A percentile compares a stretch with the other conserved stretches of the same genome.
These are phyloP conservation scores for Aspergillus hortae DNA, from an alignment of 2,329 filamentous ascomycete species.

Conservation along the genomic window DNA sequence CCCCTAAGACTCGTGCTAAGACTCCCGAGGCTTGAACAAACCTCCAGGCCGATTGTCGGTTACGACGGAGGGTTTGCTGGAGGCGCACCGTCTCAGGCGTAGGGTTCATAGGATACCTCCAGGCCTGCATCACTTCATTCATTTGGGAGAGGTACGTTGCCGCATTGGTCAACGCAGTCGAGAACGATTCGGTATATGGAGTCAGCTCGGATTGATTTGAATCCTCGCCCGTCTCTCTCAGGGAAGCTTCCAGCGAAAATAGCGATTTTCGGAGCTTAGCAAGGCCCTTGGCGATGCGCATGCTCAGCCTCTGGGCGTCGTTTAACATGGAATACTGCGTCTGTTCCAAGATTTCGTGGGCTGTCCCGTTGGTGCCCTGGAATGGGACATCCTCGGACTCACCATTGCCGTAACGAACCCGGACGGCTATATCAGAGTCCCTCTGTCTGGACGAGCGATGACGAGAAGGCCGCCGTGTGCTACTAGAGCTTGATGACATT, in stretches of 20 bases:
- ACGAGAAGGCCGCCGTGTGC: constrained; percentile 46
- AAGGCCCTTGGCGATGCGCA: constrained; percentile 54
- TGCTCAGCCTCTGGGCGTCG: constrained; percentile 51
- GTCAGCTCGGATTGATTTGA: constrained; percentile 25
- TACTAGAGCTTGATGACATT: constrained; percentile 41
- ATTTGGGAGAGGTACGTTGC: constrained; percentile 53
- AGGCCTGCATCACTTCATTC: constrained; percentile 52
- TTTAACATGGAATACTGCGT: constrained; percentile 47
- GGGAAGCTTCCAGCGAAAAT: constrained; percentile 48
- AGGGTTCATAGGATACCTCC: constrained; percentile 60
- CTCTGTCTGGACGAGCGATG: constrained; percentile 42
- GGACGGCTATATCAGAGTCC: constrained; percentile 47
- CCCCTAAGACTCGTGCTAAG: constrained; percentile 55
- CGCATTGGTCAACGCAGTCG: constrained; percentile 41
- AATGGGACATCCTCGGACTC: constrained; percentile 54
- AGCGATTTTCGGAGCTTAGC: constrained; percentile 54
- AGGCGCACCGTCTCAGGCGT: constrained; percentile 49
- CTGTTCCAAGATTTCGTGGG: constrained; percentile 33
- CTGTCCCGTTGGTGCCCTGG: constrained; percentile 19
- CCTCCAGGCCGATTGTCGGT: constrained; percentile 54
- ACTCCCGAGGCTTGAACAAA: constrained; percentile 62
- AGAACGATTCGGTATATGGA: constrained; percentile 38
- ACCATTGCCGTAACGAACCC: constrained; percentile 58
- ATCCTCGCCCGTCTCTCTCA: constrained; percentile 28
- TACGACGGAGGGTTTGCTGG: constrained; percentile 55